These are phyloP conservation scores for Oropetium thomaeum DNA, from an alignment of 176 grass and related monocot genomes.

Conservation along the genomic window DNA sequence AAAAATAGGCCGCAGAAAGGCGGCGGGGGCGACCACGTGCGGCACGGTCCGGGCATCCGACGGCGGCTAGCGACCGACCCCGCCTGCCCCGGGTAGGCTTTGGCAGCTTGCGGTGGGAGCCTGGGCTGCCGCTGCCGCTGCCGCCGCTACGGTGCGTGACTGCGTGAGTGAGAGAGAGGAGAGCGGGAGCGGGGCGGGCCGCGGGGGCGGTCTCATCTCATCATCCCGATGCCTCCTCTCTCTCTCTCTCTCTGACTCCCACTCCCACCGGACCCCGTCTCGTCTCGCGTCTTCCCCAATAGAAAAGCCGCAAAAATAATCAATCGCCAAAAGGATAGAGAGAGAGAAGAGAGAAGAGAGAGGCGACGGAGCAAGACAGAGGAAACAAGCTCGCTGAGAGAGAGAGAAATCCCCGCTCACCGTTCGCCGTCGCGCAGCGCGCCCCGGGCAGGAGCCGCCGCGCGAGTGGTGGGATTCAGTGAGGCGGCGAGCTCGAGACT, in stretches of 20 bases:
- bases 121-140: too few species aligned
- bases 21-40: slow-evolving; percentile 39
- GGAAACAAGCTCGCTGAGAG: background rate
- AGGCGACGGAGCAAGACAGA: background rate
- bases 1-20: background rate
- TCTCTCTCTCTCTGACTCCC: slow-evolving; percentile 25
- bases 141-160: background rate
- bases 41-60: slow-evolving; percentile 9
- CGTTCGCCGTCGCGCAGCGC: slow-evolving; percentile 1
- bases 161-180: background rate
- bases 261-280: background rate
- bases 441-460: background rate
- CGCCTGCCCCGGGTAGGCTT: slow-evolving; percentile 24
- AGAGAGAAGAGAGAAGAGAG: background rate
- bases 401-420: slow-evolving; percentile 17
- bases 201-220: too few species aligned
- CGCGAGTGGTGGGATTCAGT: background rate
- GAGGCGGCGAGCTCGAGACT: background rate
- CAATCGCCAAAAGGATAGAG: background rate
- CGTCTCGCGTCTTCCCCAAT: background rate
- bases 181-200: too few species aligned
- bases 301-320: slow-evolving; percentile 36
- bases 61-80: slow-evolving; percentile 26
- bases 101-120: background rate
- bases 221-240: background rate